Base-by-base conservation (phyloP, 139 green algal species). In the Chlorokybus atmophyticus region DNA sequence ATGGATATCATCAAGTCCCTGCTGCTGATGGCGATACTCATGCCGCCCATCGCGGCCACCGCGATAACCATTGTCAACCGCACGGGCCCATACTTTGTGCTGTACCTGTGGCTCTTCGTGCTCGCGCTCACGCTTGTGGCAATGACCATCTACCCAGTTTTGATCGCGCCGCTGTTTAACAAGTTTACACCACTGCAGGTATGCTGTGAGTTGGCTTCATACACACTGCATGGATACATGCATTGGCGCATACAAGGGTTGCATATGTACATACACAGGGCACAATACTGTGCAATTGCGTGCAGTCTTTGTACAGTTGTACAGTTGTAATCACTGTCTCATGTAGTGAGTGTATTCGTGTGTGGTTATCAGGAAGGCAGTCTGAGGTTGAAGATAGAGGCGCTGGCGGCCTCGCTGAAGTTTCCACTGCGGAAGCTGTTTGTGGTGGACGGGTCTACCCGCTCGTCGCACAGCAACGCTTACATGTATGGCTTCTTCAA, bases 401-500 rank as follows among this genome's bases (percentile, higher is more conserved):
- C 10, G 8, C 60, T 68, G 3, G 60, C 60, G 23, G 17, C 21
- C 8, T 39, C 24, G 5, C 42, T 68, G 2, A 57, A 21, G 0
- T 68, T 50, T 40, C 60, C 60, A 2, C 54, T 68, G 23, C 42
- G 55, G 39, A 63, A 62, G 39, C 27, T 68, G 4, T 63, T 52
- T 14, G 60, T 68, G 3, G 39, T 68, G 10, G 52, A 68, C 52
- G 60, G 60, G 17, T 63, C 52, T n/a, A 55, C 31, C 28, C 35
- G 60, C 14, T 68, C 60, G 2, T 19, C n/a, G 6, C 60, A 68
- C 60, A 56, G 42, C 52, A 68, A 68, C 57, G 87, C 87, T 1
- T 95, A 93, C 75, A 85, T 93, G 78, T 90, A 90, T 62, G 85
- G 86, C 3, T 90, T 94, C 42, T 84, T 77, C 64, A 81, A 75